A percentile compares a stretch with the other conserved stretches of the same genome.
Evolutionary conservation across 1,284 basidiomycete species (phyloP).

Genomic region (Veloboletus limbatus): DNA sequence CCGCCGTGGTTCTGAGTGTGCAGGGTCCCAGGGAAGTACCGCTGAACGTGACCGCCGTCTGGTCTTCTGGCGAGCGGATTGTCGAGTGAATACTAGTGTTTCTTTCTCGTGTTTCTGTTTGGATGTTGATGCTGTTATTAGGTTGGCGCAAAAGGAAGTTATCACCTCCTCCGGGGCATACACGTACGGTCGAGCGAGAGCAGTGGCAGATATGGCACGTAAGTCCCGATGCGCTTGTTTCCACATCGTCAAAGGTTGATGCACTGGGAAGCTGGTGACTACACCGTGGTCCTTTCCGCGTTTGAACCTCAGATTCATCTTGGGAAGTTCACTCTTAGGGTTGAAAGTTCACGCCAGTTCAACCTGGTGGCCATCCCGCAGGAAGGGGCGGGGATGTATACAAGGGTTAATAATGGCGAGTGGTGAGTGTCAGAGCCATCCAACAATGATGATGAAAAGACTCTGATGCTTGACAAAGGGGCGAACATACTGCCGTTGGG

Average conservation of each 20-base stretch:
- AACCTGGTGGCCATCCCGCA: conserved; percentile 76
- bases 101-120: neutral
- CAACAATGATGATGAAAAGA: neutral
- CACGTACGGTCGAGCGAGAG: conserved; percentile 71
- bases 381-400: conserved; percentile 92
- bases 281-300: conserved; percentile 79
- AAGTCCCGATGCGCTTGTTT: conserved; percentile 22
- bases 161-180: conserved; percentile 78
- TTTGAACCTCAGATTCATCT: conserved; percentile 69
- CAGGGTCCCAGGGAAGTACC: conserved; percentile 67
- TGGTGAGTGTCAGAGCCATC: conserved; percentile 52
- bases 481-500: conserved; percentile 54
- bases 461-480: conserved; percentile 40
- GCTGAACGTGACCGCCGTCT: conserved; percentile 72
- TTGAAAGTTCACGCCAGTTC: conserved; percentile 63
- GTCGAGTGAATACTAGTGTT: conserved; percentile 58
- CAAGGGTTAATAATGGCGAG: conserved; percentile 57
- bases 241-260: conserved; percentile 5
- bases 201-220: conserved; percentile 56
- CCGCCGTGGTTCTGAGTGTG: conserved; percentile 48
- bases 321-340: conserved; percentile 61
- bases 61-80: conserved; percentile 73
- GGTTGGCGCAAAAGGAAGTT: conserved; percentile 64
- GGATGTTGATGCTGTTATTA: conserved; percentile 23
- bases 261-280: conserved; percentile 63